phyloP scores from a whole-genome alignment of 805 yeast species.

The Suhomyces vadensis region DNA sequence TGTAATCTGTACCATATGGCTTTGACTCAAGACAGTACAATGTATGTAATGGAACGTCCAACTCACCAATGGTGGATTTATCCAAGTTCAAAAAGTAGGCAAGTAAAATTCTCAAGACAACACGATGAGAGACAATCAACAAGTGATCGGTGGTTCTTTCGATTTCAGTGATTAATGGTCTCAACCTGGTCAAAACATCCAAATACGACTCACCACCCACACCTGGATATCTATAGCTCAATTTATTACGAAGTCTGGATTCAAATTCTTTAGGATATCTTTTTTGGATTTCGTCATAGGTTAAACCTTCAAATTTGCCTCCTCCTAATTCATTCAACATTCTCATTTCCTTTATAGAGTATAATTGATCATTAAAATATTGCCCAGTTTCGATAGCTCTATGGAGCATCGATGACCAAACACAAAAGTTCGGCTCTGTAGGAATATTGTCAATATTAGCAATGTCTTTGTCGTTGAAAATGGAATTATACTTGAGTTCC shows the following conservation, averaged over 20 bases:
- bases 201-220: slow-evolving; percentile 95
- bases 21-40: slow-evolving; percentile 87
- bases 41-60: slow-evolving; percentile 92
- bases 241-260: slow-evolving; percentile 72
- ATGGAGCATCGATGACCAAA: slow-evolving; percentile 87
- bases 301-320: slow-evolving; percentile 89
- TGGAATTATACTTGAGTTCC: slow-evolving; percentile 42
- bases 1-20: slow-evolving; percentile 95
- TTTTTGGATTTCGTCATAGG: slow-evolving; percentile 80
- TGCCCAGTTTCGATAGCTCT: slow-evolving; percentile 79
- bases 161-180: slow-evolving; percentile 89
- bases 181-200: slow-evolving; percentile 86
- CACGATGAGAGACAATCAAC: slow-evolving; percentile 82
- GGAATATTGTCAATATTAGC: slow-evolving; percentile 34
- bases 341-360: slow-evolving; percentile 82
- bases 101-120: slow-evolving; percentile 80
- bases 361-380: slow-evolving; percentile 70
- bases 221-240: slow-evolving; percentile 91
- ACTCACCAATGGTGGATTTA: slow-evolving; percentile 77
- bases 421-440: slow-evolving; percentile 75
- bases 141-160: slow-evolving; percentile 90
- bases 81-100: slow-evolving; percentile 88
- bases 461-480: slow-evolving; percentile 26
- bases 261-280: slow-evolving; percentile 76
- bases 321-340: slow-evolving; percentile 94